Conservation (phyloP, 2,329 filamentous ascomycete species). For the Aciculosporium take region DNA sequence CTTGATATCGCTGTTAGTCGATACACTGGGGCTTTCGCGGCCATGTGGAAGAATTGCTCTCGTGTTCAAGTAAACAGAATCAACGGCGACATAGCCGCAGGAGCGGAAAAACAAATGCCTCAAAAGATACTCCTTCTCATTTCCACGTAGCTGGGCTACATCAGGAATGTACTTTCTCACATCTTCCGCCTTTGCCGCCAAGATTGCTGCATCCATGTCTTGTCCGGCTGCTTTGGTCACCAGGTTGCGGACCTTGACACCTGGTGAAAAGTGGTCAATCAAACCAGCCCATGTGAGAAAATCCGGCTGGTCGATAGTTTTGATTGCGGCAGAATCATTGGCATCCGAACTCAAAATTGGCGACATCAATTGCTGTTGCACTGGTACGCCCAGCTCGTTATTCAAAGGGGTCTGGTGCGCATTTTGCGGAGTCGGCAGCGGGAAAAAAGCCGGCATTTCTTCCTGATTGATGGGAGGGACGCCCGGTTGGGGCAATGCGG, state of each 20-base stretch:
- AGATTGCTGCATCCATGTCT: neutral
- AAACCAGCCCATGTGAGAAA: slow-evolving; percentile 27
- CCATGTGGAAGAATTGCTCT: slow-evolving; percentile 17
- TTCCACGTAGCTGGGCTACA: slow-evolving; percentile 9
- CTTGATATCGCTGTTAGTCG: slow-evolving; percentile 10
- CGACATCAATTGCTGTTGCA: neutral
- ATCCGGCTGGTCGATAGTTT: slow-evolving; percentile 10
- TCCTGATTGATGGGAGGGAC: slow-evolving; percentile 9
- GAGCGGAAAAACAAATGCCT: slow-evolving; percentile 38
- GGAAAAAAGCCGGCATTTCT: no score
- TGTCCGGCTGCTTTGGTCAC: neutral
- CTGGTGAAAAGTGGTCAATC: slow-evolving; percentile 27
- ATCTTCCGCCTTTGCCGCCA: neutral
- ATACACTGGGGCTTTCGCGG: neutral
- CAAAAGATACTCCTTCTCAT: slow-evolving; percentile 17
- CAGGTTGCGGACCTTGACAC: slow-evolving; percentile 14
- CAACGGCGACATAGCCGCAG: slow-evolving; percentile 44
- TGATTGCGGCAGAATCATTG: neutral
- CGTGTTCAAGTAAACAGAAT: slow-evolving; percentile 21
- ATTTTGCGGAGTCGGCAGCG: no score
- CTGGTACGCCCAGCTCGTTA: neutral
- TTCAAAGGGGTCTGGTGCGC: neutral
- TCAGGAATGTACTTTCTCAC: slow-evolving; percentile 1
- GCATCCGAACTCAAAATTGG: neutral
- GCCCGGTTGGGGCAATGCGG: neutral